Evolutionary conservation across 768 basidiomycete genomes (phyloP), one percentile per base, ranked within the genome.

Genomic region (Termitomyces sp.): DNA sequence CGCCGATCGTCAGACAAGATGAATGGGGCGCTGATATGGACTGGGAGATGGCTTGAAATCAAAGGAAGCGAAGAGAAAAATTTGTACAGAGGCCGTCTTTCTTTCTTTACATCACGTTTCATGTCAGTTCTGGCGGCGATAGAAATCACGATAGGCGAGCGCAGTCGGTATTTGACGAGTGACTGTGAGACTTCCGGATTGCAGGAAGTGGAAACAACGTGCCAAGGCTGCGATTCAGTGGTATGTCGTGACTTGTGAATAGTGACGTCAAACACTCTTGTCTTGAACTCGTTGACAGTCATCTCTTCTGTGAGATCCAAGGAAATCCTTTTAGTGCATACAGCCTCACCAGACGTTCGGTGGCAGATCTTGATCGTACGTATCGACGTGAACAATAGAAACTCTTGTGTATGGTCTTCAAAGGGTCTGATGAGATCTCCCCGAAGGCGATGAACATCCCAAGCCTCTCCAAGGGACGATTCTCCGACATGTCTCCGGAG

Each of bases 61-160:
- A 82, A 69, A 0, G 79, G 80, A 7, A 82, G 66, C 0, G 70
- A 73, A 8, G 78, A 75, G 55, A 80, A 81, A 20, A 82, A 68
- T n/a, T 69, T 65, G 50, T 60, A 62, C 41, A 29, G 55, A 13
- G 13, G 37, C 47, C 3, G 34, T 29, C 54, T 56, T 57, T 34
- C 29, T 4, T 34, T 56, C 28, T 12, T 54, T 49, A 45, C 36
- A 5, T 62, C 60, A 33, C 68, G 54, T 36, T 59, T 56, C 1
- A 65, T 71, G 15, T 75, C 75, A 16, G 79, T 56, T 18, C 72
- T 74, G 2, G 68, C 69, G 5, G 60, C 60, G 20, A 60, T 51
- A 20, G 33, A 39, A 24, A 60, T n/a, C 5, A 64, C 45, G 9
- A 75, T 64, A 2, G 70, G 70, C n/a, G 70, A 62, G 10, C 73